These are phyloP conservation scores for Saraca asoca DNA, from an alignment of 331 rosid species.

Conservation along the genomic window DNA sequence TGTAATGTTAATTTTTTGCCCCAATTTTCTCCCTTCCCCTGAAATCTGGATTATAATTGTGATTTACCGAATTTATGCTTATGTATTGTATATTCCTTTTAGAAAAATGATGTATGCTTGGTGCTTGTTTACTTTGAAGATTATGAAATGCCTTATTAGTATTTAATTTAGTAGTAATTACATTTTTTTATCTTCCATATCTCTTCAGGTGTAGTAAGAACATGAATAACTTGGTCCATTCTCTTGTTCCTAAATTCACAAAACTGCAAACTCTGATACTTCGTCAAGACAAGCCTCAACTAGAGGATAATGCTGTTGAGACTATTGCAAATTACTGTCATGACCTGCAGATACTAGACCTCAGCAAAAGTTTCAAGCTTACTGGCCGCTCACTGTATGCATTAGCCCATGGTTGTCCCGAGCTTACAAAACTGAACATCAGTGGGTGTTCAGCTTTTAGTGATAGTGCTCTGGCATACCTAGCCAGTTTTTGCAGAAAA, in stretches of 20 bases:
- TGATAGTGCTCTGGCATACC: slow-evolving; percentile 66
- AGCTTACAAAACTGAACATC: slow-evolving; percentile 67
- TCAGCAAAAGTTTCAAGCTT: slow-evolving; percentile 91
- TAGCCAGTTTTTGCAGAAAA: slow-evolving; percentile 59
- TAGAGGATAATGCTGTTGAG: slow-evolving; percentile 77
- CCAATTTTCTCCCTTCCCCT: too few relatives aligned
- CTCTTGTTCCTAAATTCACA: slow-evolving; percentile 73
- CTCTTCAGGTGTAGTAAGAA: slow-evolving; percentile 79
- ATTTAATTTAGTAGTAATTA: neutral
- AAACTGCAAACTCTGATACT: slow-evolving; percentile 64
- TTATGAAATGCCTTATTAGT: too few relatives aligned
- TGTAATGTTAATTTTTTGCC: too few relatives aligned
- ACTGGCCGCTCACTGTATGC: slow-evolving; percentile 64
- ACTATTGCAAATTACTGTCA: slow-evolving; percentile 65
- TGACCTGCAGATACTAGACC: slow-evolving; percentile 83
- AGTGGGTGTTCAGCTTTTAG: slow-evolving; percentile 86
- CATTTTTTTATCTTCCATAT: neutral
- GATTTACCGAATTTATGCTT: too few relatives aligned
- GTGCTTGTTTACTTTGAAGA: too few relatives aligned
- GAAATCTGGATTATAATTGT: too few relatives aligned
- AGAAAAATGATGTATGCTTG: too few relatives aligned
- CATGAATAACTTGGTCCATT: slow-evolving; percentile 78
- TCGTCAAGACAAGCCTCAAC: slow-evolving; percentile 85
- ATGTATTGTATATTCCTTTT: too few relatives aligned
- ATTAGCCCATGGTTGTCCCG: slow-evolving; percentile 64